Evolutionary conservation across 2,329 filamentous ascomycete species (phyloP), one percentile per base, ranked within the genome.

Genomic region (Talaromyces sp.): DNA sequence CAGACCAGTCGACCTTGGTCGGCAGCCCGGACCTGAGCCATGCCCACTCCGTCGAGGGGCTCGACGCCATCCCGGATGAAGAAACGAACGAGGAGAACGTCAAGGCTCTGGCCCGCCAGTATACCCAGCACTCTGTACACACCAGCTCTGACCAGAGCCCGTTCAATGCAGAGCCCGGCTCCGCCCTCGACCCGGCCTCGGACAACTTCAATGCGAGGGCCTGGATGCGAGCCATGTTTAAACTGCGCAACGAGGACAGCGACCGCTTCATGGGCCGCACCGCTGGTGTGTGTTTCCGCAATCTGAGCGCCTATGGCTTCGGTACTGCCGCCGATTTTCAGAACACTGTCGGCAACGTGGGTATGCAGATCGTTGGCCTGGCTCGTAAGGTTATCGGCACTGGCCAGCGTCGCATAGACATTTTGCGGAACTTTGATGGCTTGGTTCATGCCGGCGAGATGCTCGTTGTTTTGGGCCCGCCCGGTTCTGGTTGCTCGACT

Each of bases 401-500:
- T 9, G 75, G 74, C 27, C 76, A 76, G 66, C 73, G 73, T 55
- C 77, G 76, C 67, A 88, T 86, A 65, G 82, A 86, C 36, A 90
- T 90, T 64, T 75, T 91, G 18, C 79, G 81, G 34, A 76, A 82
- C 60, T 89, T 91, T 63, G 83, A 90, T 66, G 89, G 89, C 4
- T 65, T 89, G 2, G 72, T 91, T 14, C 79, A 77, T 57, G 79
- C 76, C 57, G 83, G 83, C 40, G 83, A 86, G 73, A 83, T 86
- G 79, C 74, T 85, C 57, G 77, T 85, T 10, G 83, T 86, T 1
- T 76, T 86, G 0, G 83, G 83, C 2, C 77, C 78, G 56, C 80
- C 80, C 7, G 80, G 80, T 59, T 71, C 75, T 61, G 76, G 76
- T 56, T 96, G 91, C 76, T 90, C 89, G n/a, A 96, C 91, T 1